Percentiles rank a stretch among this genome's conserved stretches.
Evolutionary conservation across 148 eudicot genomes (phyloP).

Genomic region (Oxyria digyna): DNA sequence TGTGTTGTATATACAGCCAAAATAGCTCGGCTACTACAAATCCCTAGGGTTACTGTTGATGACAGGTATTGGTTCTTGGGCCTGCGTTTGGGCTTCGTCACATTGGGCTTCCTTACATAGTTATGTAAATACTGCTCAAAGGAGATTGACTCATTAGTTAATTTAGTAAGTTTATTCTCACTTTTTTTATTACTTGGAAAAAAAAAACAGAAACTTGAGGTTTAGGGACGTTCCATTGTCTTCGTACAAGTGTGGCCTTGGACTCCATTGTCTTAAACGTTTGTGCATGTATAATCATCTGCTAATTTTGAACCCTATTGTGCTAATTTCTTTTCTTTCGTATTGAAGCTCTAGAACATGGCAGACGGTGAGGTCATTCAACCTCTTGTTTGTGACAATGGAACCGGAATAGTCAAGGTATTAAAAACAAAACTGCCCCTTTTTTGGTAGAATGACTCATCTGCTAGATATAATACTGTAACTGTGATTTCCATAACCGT

Average conservation of each 20-base stretch:
- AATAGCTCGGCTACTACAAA: too few species aligned
- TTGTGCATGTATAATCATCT: neutral
- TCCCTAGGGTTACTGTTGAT: too few species aligned
- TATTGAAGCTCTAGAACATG: slow-evolving; percentile 8
- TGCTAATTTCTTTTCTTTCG: neutral
- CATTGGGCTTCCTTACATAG: too few species aligned
- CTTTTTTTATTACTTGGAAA: neutral
- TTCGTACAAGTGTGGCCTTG: neutral
- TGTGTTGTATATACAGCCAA: too few species aligned
- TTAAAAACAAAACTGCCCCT: neutral
- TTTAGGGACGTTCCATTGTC: neutral
- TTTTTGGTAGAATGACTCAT: neutral
- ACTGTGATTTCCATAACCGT: neutral
- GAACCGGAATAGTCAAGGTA: too few species aligned
- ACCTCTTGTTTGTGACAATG: slow-evolving; percentile 11
- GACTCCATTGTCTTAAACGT: neutral
- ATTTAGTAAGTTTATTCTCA: too few species aligned
- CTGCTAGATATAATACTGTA: neutral
- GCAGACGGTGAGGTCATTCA: slow-evolving; percentile 8
- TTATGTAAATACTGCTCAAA: too few species aligned
- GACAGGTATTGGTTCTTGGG: too few species aligned
- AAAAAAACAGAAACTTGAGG: too few species aligned
- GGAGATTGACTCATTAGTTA: too few species aligned
- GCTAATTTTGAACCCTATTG: neutral
- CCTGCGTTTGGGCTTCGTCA: too few species aligned